Conservation (phyloP, 1,284 basidiomycete genomes). For the Sutorius eximius region DNA sequence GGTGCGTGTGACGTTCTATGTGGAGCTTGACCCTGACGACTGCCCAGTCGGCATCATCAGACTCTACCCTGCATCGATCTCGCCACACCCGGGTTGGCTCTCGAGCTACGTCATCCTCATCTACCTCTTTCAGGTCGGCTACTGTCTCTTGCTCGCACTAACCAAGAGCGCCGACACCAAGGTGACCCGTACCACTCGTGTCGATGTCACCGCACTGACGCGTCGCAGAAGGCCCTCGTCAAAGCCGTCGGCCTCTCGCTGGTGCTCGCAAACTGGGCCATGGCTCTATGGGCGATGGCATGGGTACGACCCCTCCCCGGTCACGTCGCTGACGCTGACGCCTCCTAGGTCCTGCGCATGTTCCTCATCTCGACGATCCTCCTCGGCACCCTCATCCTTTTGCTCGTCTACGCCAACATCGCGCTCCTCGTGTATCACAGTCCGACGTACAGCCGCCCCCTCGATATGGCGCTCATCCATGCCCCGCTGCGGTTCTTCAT, state of each 20-base stretch:
- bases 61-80: constrained; percentile 68
- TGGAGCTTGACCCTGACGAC: not conserved
- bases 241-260: constrained; percentile 79
- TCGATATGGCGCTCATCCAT: constrained; percentile 70
- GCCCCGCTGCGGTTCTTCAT: constrained; percentile 73
- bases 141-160: constrained; percentile 74
- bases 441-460: constrained; percentile 52
- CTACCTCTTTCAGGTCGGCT: constrained; percentile 70
- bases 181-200: constrained; percentile 36
- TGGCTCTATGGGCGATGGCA: constrained; percentile 81
- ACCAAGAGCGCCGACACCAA: constrained; percentile 80
- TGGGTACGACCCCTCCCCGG: constrained; percentile 52
- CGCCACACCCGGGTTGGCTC: constrained; percentile 65
- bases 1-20: constrained; percentile 33
- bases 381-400: constrained; percentile 56
- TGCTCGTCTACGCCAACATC: constrained; percentile 67
- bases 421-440: constrained; percentile 66
- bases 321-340: not conserved
- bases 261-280: constrained; percentile 78
- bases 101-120: constrained; percentile 64
- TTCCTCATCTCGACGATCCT: constrained; percentile 63
- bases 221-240: constrained; percentile 55
- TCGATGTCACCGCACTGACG: not conserved
- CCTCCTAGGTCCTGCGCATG: constrained; percentile 52
- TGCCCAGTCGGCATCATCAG: constrained; percentile 51